Base-by-base conservation (phyloP, 768 basidiomycete species). In the Suillus subaureus region DNA sequence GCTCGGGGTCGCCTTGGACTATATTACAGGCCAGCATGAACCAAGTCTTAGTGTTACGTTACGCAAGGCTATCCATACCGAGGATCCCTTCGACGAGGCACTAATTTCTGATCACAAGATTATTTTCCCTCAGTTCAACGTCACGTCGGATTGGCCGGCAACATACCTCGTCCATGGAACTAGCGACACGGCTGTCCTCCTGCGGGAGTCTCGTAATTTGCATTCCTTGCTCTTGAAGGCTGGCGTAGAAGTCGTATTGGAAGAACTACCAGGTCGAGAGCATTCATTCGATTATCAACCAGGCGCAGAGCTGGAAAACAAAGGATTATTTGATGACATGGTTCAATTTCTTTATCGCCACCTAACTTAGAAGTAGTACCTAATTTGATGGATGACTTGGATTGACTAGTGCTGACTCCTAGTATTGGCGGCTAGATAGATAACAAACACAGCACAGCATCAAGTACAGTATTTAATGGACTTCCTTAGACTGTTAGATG, bases 231-330 rank as follows among this genome's bases (percentile, higher is more conserved):
- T 87, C 55, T 62, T 71, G 45, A 61, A 73, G 2, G 78, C 75
- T 2, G 79, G 80, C 2, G 81, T 83, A 2, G 63, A 68, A 1
- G 78, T 77, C 4, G 70, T 74, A 47, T 65, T 85, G 5, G 67
- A 76, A 23, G 75, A 80, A 18, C 71, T 83, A 21, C 77, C 81
- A 6, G 84, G 79, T 11, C 72, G 75, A 66, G 84, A 87, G 61
- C 88, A 89, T 69, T 82, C 83, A 0, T 89, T 88, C 66, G 88
- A 89, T 70, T 85, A 84, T 68, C 79, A 73, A 37, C 72, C 77
- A 18, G 72, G 72, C 26, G 84, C 83, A 6, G 78, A 75, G 37
- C 37, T 70, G 61, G 52, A 51, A 28, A 79, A 79, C 69, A 77
- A 80, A 4, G 52, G 68, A 26, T 70, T 70, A 31, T 83, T 81